Base-by-base conservation (phyloP, 495 filamentous ascomycete genomes). In the Aspergillus saccharolyticus region DNA sequence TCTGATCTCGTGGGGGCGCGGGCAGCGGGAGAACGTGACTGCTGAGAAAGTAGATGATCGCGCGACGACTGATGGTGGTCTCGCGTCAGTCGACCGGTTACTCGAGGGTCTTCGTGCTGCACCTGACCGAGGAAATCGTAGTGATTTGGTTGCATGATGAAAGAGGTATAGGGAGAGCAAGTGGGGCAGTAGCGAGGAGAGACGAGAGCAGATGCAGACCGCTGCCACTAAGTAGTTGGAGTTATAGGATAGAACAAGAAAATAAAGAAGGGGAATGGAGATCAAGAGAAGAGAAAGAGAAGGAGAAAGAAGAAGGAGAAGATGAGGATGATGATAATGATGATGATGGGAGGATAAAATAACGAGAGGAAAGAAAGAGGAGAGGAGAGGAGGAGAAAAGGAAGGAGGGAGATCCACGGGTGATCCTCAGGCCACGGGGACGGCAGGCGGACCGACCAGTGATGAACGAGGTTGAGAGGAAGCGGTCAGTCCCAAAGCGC, bases 121-220 rank as follows among this genome's bases (percentile, higher is more conserved):
- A 69, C 71, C 70, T 78, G 75, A 76, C 75, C 67, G 14, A 73
- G 65, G 7, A 70, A 66, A 68, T 78, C 75, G 67, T 66, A 75
- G 68, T 75, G 73, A 58, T 69, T 75, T 55, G 75, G 73, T 63
- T 78, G 74, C 75, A 78, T 78, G 52, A 50, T 52, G 22, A 28
- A 28, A 28, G 42, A 0, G 17, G 24, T 16, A 19, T 24, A 49
- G 43, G 19, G 19, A 44, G 51, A 48, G n/a, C 24, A 42, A 21
- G 42, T 53, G 53, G 50, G 54, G 52, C 53, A 54, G 61, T 56
- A 67, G 61, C 66, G 70, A 66, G 60, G 65, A 70, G 63, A 63
- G 66, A 61, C 61, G 59, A 28, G 64, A 63, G 61, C 59, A 54
- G 30, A 25, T 54, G 33, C 28, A 8, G 14, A 21, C 33, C 8